Evolutionary conservation across 805 yeast species (phyloP), one percentile per base, ranked within the genome.

Genomic region (Blastobotrys chiropterorum): DNA sequence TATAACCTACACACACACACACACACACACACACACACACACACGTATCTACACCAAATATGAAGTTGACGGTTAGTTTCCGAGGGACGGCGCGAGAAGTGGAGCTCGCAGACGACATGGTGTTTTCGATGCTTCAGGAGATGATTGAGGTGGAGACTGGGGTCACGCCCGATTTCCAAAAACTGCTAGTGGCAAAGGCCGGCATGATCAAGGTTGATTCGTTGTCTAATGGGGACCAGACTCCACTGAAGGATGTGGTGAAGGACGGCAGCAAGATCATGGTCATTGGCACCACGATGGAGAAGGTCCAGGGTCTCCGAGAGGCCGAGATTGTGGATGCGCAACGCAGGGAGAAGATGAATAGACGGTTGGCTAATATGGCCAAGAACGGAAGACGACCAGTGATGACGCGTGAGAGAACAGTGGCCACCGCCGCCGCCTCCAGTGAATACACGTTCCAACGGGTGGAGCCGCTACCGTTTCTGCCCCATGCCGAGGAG

Each of bases 211-310:
- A 53, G 47, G 48, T 54, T 2, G 57, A 49, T 34, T 51, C 43
- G 22, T 46, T 26, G 11, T 11, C 34, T 6, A 5, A 55, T 7
- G 61, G 55, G 8, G 55, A 50, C 15, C 44, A 52, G 11, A 49
- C 56, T 14, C 44, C 48, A 11, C 49, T 60, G 31, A 20, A 20
- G 26, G 54, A 50, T 8, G 46, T 55, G 15, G 53, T 53, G 46
- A 46, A 47, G 13, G 50, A 54, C 41, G 56, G 58, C 16, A 51
- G 50, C 22, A 58, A 57, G 47, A 54, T 67, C 47, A 62, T 65
- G 59, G 53, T 68, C 17, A 56, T 68, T 44, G 72, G 72, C 6
- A 59, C 67, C 2, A 56, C 64, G 5, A 47, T 54, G n/a, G 56
- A 52, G 17, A 53, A 59, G 49, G 55, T 64, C 15, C 57, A 62